Conservation (phyloP, 495 filamentous ascomycete genomes). For the Penicillium waksmanii region DNA sequence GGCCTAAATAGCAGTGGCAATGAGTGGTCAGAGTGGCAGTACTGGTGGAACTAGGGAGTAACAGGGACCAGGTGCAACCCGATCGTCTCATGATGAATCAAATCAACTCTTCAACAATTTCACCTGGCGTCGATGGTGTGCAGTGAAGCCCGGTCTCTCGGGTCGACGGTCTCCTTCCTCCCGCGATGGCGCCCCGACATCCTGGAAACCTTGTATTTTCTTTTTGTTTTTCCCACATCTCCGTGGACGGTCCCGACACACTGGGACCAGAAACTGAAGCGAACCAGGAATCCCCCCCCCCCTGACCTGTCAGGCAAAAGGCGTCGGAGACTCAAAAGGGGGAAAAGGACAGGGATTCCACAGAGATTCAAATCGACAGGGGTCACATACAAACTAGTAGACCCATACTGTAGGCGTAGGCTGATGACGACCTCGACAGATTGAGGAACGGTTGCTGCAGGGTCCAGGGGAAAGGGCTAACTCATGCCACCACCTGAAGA, state of each 20-base stretch:
- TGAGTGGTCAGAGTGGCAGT: background rate
- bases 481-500: background rate
- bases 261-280: slow-evolving; percentile 19
- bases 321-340: slow-evolving; percentile 18
- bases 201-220: slow-evolving; percentile 6
- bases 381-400: background rate
- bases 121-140: slow-evolving; percentile 3
- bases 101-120: background rate
- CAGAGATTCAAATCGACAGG: background rate
- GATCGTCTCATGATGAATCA: background rate
- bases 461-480: slow-evolving; percentile 16
- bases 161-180: slow-evolving; percentile 17
- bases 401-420: background rate
- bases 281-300: slow-evolving; percentile 1
- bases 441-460: slow-evolving; percentile 12
- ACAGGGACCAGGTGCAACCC: background rate
- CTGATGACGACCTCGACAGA: background rate
- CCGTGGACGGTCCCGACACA: slow-evolving; percentile 15
- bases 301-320: background rate
- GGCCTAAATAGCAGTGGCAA: background rate
- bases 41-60: background rate
- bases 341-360: slow-evolving; percentile 15
- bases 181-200: slow-evolving; percentile 6
- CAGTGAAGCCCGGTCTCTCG: slow-evolving; percentile 18
- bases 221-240: slow-evolving; percentile 7